A percentile compares a stretch with the other conserved stretches of the same genome.
Evolutionary conservation across 1,139 yeast genomes (phyloP).

Genomic region (Oligophagozyma castellii): DNA sequence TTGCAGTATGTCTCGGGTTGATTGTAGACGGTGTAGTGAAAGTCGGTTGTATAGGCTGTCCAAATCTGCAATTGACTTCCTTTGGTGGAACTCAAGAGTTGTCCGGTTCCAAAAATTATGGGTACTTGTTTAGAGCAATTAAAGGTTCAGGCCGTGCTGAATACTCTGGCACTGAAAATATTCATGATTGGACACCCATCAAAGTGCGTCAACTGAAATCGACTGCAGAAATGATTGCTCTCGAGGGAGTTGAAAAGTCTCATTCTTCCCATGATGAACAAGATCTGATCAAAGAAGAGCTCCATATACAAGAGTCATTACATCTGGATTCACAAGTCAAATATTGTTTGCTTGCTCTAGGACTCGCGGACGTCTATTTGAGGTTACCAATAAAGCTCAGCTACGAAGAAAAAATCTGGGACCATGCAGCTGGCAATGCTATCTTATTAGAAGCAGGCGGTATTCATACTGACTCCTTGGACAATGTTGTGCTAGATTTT

Average conservation of each 20-base stretch:
- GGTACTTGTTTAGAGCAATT: conserved; percentile 50
- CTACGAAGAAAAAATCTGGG: conserved; percentile 95
- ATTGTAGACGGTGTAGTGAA: conserved; percentile 75
- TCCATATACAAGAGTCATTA: conserved; percentile 43
- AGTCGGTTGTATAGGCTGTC: conserved; percentile 92
- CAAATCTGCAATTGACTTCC: conserved; percentile 48
- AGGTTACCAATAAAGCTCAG: conserved; percentile 67
- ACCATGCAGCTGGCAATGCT: conserved; percentile 92
- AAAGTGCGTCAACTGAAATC: conserved; percentile 28
- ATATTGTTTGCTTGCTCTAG: conserved; percentile 80
- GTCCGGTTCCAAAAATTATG: conserved; percentile 14
- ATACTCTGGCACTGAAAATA: conserved; percentile 30
- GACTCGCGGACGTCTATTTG: conserved; percentile 83
- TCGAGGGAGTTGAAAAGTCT: conserved; percentile 91
- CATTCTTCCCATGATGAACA: conserved; percentile 93
- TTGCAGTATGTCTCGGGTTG: conserved; percentile 87
- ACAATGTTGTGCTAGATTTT: conserved; percentile 55
- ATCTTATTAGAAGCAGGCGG: conserved; percentile 89
- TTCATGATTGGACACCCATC: conserved; percentile 21
- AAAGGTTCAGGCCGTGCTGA: conserved; percentile 62
- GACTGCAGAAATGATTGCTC: conserved; percentile 40
- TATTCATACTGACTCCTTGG: conserved; percentile 68
- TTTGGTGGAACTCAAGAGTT: conserved; percentile 24
- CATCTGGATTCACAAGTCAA: conserved; percentile 93
- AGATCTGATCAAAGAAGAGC: conserved; percentile 46